These are phyloP conservation scores for Ophiostoma tasmaniense DNA, from an alignment of 2,329 filamentous ascomycete species.

Conservation along the genomic window DNA sequence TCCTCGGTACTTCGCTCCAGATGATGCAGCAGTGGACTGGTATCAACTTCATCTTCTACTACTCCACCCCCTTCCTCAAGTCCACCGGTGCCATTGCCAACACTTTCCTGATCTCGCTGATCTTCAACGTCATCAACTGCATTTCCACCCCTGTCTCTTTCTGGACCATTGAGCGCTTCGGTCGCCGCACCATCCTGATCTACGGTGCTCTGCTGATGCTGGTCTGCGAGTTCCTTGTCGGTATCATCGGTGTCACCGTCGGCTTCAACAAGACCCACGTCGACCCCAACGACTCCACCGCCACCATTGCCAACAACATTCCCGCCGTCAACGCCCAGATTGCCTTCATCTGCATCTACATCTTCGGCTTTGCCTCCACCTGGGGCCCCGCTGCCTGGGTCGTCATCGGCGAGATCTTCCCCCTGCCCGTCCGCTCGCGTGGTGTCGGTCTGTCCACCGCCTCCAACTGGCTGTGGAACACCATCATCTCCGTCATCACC, in stretches of 20 bases:
- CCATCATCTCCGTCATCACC: slow-evolving; percentile 36
- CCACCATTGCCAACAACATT: slow-evolving; percentile 42
- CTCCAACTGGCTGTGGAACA: slow-evolving; percentile 87
- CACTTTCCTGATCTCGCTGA: slow-evolving; percentile 72
- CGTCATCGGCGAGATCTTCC: slow-evolving; percentile 84
- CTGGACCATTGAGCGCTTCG: slow-evolving; percentile 73
- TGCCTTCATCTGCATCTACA: slow-evolving; percentile 83
- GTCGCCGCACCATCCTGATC: slow-evolving; percentile 72
- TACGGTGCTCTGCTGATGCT: slow-evolving; percentile 75
- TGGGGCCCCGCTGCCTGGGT: slow-evolving; percentile 80
- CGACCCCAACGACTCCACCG: slow-evolving; percentile 34
- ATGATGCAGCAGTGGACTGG: slow-evolving; percentile 80
- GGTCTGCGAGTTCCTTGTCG: slow-evolving; percentile 78
- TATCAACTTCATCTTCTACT: slow-evolving; percentile 87
- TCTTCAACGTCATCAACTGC: slow-evolving; percentile 85
- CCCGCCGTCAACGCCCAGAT: slow-evolving; percentile 62
- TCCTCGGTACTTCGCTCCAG: slow-evolving; percentile 64
- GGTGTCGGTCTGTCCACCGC: slow-evolving; percentile 81
- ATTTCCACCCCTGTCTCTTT: slow-evolving; percentile 79
- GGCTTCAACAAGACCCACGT: slow-evolving; percentile 44
- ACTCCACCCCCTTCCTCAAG: slow-evolving; percentile 76
- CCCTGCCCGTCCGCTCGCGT: slow-evolving; percentile 77
- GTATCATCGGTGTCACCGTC: slow-evolving; percentile 59
- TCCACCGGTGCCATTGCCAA: slow-evolving; percentile 67
- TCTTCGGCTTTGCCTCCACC: slow-evolving; percentile 84